Evolutionary conservation across 306 rosid genomes (phyloP), one percentile per base, ranked within the genome.

Genomic region (Lupinus albus): DNA sequence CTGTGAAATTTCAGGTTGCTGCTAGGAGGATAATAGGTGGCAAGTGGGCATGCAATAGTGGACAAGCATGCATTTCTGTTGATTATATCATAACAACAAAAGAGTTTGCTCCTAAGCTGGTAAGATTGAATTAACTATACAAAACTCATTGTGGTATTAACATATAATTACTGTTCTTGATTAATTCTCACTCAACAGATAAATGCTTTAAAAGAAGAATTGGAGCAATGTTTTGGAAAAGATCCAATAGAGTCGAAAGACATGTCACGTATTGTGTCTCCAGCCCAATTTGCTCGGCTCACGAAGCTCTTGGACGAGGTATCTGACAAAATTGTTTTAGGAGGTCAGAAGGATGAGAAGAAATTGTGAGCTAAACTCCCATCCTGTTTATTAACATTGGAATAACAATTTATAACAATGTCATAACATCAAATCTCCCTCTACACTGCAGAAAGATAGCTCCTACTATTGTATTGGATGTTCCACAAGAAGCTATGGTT

Each of bases 51-150:
- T 73, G 81, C 58, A 91, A 91, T 62, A 81, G 72, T 66, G 97
- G 97, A 68, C 97, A 91, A 86, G 90, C 92, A 50, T 91, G 97
- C 77, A 85, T 91, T 32, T 83, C 75, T 56, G 84, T 87, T 42
- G 97, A 91, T 78, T 84, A 91, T 30, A 79, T 91, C 65, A 88
- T 91, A 71, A 91, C 95, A 18, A 85, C 81, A 46, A 87, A 74
- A 77, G 86, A 85, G 11, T 87, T 90, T 66, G 95, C 95, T 71
- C 86, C 90, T 17, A 78, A 44, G 14, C 79, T 91, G 86, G 97
- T 87, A 82, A 52, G 91, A 53, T 50, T 18, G 44, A 14, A 69
- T 67, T 10, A 42, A 46, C 15, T 5, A 14, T 50, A 6, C 48
- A 75, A 58, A 61, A 51, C 63, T 32, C 14, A 20, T 30, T 21